Base-by-base conservation (phyloP, 2,329 filamentous ascomycete species). In the Chaetomiaceae sp. region DNA sequence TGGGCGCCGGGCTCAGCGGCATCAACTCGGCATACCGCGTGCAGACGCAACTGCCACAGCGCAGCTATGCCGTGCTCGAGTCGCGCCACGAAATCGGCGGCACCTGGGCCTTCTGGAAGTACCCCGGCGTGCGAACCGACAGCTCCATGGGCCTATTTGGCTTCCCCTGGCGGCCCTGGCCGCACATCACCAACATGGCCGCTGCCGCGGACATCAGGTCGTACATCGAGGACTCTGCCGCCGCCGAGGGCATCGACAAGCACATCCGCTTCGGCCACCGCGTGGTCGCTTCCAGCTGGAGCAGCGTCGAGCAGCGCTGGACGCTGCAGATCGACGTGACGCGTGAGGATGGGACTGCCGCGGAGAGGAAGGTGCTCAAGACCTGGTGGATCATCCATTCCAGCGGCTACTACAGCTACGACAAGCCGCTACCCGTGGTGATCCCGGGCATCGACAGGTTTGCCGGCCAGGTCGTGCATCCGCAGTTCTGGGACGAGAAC, bases 41-140 rank as follows among this genome's bases (percentile, higher is more conserved):
- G 3, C 75, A 80, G 53, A 69, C 70, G 1, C 62, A 73, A 47
- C 65, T 81, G 6, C 84, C 85, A 0, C 64, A 74, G 46, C 59
- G 62, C 35, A 72, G 66, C 29, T 87, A 82, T 58, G 71, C 75
- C 36, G 76, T 91, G 38, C 75, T 91, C 35, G 86, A 91, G 62
- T 74, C 72, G 4, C 78, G 84, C 44, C 65, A 74, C 46, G 69
- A 74, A 34, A 69, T 89, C 8, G 86, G 86, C 11, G 86, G 86
- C 22, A 91, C 86, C 12, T 91, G 86, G 86, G 78, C 78, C 56
- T 76, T 88, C 45, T 91, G 88, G 71, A 79, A 76, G 36, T 90
- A 88, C 59, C 86, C 85, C 0, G 83, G 86, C 30, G 78, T 89
- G 48, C 78, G 81, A 30, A 83, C 79, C 33, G 81, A 85, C 60